Base-by-base conservation (phyloP, 805 yeast genomes). In the Saccharomycopsis capsularis region DNA sequence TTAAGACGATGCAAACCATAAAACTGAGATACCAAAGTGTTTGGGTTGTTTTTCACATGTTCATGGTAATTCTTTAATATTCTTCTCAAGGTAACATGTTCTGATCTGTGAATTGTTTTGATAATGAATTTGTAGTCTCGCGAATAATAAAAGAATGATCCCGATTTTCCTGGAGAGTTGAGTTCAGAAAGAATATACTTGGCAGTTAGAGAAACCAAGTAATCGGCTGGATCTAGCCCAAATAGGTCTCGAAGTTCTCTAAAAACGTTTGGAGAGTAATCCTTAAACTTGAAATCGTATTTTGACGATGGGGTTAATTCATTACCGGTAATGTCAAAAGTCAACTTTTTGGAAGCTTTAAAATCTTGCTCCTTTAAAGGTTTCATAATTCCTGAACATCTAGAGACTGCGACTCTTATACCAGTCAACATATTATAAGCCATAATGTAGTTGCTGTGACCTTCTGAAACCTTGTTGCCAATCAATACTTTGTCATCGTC, bases 371-470 rank as follows among this genome's bases (percentile, higher is more conserved):
- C 82, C 1, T 73, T 74, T 38, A 93, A 67, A 18, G 83, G 82
- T 47, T 83, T 77, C 76, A 87, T 85, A 9, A 83, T 73, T 34
- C 95, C 95, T 0, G 96, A 86, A 59, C 95, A 84, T 50, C 96
- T 71, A 3, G 96, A 87, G 0, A 93, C 98, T 0, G 97, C 90
- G 6, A 89, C 95, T 50, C 99, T 75, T 42, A 93, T 93, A 2
- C 99, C 99, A 0, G 98, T 90, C 50, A 95, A 74, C 97, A 93
- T 91, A 64, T 91, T 89, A 65, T 93, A 95, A 1, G 97, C 99
- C 72, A 91, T 81, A 24, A 89, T 86, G 59, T 83, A 93, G 63
- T 90, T 93, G 44, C 80, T 88, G 61, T 93, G 98, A 39, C 96
- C 97, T 65, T 93, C 98, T 54, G 83, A 76, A 36, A 88, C 90